Percentiles rank a stretch among this genome's conserved stretches.
Evolutionary conservation across 2,329 filamentous ascomycete genomes (phyloP).

Genomic region (Botryosphaeria agaves): DNA sequence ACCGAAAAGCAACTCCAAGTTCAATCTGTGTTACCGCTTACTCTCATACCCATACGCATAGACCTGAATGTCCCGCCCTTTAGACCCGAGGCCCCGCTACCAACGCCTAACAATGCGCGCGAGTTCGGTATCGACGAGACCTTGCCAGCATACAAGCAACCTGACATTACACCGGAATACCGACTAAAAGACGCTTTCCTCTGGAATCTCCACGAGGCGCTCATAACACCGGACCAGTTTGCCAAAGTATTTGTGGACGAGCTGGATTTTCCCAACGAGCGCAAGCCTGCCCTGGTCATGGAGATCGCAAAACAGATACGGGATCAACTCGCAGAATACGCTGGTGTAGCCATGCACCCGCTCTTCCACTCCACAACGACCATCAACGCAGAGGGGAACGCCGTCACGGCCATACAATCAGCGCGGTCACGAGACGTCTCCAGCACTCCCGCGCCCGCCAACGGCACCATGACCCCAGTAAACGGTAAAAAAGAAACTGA

Average conservation of each 20-base stretch:
- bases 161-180: constrained; percentile 68
- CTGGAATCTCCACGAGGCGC: constrained; percentile 91
- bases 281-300: constrained; percentile 43
- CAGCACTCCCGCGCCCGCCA: constrained; percentile 18
- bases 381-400: constrained; percentile 13
- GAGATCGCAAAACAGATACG: constrained; percentile 90
- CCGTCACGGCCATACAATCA: constrained; percentile 15
- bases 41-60: constrained; percentile 87
- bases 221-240: constrained; percentile 91
- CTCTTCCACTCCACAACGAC: constrained; percentile 52
- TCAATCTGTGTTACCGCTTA: constrained; percentile 65
- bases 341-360: constrained; percentile 82
- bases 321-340: constrained; percentile 89
- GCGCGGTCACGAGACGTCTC: constrained; percentile 33
- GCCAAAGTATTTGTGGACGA: constrained; percentile 83
- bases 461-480: constrained; percentile 26
- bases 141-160: constrained; percentile 60
- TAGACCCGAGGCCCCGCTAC: constrained; percentile 46
- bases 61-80: constrained; percentile 81
- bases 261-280: constrained; percentile 67
- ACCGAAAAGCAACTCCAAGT: constrained; percentile 44
- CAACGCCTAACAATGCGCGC: constrained; percentile 40
- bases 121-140: constrained; percentile 49
- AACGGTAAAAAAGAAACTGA: constrained; percentile 27
- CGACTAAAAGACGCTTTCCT: constrained; percentile 88